A percentile compares a stretch with the other conserved stretches of the same genome.
Evolutionary conservation across 495 filamentous ascomycete genomes (phyloP).

Genomic region (Aspergillus funiculosus): DNA sequence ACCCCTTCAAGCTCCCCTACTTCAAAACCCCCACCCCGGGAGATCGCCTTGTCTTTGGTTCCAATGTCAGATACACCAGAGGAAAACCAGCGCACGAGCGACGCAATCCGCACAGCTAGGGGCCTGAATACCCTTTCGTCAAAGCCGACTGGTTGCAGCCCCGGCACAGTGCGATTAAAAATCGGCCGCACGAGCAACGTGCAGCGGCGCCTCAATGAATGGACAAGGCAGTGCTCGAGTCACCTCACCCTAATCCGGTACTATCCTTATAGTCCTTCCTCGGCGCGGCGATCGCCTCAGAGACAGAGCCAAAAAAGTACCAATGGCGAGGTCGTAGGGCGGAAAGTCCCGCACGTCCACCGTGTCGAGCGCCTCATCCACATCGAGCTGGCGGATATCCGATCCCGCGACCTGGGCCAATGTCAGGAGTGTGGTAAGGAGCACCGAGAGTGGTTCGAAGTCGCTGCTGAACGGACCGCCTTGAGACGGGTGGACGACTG

Average conservation of each 20-base stretch:
- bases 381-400: conserved; percentile 69
- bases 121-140: conserved; percentile 44
- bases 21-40: conserved; percentile 45
- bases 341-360: conserved; percentile 82
- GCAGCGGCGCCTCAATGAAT: conserved; percentile 83
- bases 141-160: conserved; percentile 23
- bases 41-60: conserved; percentile 56
- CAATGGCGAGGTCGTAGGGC: conserved; percentile 22
- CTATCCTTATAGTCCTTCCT: conserved; percentile 76
- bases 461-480: conserved; percentile 66
- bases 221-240: conserved; percentile 87
- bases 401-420: conserved; percentile 60
- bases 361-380: conserved; percentile 90
- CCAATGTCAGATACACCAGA: conserved; percentile 34
- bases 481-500: conserved; percentile 75
- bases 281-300: conserved; percentile 18
- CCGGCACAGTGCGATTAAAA: conserved; percentile 69
- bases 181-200: conserved; percentile 91
- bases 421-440: conserved; percentile 79
- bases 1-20: conserved; percentile 46
- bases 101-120: conserved; percentile 52
- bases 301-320: neutral
- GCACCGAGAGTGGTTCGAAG: conserved; percentile 95
- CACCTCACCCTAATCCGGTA: conserved; percentile 79
- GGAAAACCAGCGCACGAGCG: conserved; percentile 55